phyloP scores from a whole-genome alignment of 768 basidiomycete species.

The Fibroporia radiculosa region DNA sequence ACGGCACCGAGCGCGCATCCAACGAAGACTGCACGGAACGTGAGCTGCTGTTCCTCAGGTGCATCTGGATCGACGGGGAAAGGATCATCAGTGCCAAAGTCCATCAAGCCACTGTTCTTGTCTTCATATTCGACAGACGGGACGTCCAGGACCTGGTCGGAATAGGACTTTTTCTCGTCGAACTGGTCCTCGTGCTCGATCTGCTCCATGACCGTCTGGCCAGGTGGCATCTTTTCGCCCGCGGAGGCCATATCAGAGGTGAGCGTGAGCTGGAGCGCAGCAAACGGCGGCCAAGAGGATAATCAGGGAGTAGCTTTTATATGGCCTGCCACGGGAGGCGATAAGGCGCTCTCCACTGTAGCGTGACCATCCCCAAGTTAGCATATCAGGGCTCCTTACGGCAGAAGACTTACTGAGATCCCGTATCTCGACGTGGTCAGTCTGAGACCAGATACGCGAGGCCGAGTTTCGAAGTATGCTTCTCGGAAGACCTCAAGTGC shows the following conservation, averaged over 20 bases:
- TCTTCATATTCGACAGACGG: slow-evolving; percentile 7
- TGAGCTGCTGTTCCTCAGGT: slow-evolving; percentile 12
- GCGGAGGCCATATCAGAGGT: not conserved
- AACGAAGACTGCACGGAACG: slow-evolving; percentile 14
- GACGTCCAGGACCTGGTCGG: slow-evolving; percentile 1
- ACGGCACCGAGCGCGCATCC: slow-evolving; percentile 14
- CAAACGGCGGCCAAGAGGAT: not conserved
- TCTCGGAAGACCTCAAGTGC: no score
- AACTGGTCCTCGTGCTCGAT: not conserved
- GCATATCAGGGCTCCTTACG: not conserved
- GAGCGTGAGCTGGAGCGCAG: not conserved
- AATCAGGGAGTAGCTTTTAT: not conserved
- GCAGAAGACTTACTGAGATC: not conserved
- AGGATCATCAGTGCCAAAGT: slow-evolving; percentile 12
- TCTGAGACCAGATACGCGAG: not conserved
- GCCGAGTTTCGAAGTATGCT: not conserved
- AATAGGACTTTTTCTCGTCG: slow-evolving; percentile 7
- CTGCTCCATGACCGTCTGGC: not conserved
- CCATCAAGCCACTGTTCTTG: slow-evolving; percentile 1
- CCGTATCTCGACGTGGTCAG: not conserved
- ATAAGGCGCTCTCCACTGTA: not conserved
- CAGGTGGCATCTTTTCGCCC: not conserved
- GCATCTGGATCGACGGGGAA: slow-evolving; percentile 15
- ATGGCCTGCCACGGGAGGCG: not conserved
- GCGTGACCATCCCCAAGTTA: not conserved